Conservation (phyloP, 495 filamentous ascomycete species). For the Trichocladium antarcticum region DNA sequence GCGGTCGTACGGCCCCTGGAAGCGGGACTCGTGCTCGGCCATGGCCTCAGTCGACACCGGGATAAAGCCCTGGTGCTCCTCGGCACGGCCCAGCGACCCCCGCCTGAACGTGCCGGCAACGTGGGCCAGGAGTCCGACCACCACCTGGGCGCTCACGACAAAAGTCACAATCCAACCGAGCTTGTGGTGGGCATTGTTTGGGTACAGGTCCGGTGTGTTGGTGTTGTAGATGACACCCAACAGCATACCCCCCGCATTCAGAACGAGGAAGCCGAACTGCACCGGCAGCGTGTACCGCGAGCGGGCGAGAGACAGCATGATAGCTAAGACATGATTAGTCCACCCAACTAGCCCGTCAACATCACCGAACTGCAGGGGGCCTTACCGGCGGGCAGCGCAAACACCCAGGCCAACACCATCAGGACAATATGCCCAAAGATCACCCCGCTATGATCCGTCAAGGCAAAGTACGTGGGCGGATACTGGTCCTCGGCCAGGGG, state of each 20-base stretch:
- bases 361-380: background rate
- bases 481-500: constrained; percentile 35
- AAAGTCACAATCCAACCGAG: constrained; percentile 79
- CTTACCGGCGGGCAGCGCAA: constrained; percentile 73
- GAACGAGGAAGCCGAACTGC: constrained; percentile 64
- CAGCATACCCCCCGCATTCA: constrained; percentile 61
- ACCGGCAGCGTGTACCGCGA: constrained; percentile 62
- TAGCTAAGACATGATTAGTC: constrained; percentile 40
- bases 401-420: constrained; percentile 73
- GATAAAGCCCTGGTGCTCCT: constrained; percentile 46
- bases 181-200: constrained; percentile 78
- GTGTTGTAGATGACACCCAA: constrained; percentile 68
- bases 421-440: constrained; percentile 70
- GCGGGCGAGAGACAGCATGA: constrained; percentile 74
- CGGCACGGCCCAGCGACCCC: constrained; percentile 13
- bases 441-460: constrained; percentile 50
- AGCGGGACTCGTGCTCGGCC: constrained; percentile 44
- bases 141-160: constrained; percentile 55
- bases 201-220: constrained; percentile 78
- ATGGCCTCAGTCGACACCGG: constrained; percentile 59
- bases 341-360: background rate
- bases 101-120: constrained; percentile 31
- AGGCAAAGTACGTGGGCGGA: constrained; percentile 63
- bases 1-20: constrained; percentile 32
- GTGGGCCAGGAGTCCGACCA: constrained; percentile 52